These are phyloP conservation scores for Pseudohalonectria lignicola DNA, from an alignment of 2,329 filamentous ascomycete genomes.

Conservation along the genomic window DNA sequence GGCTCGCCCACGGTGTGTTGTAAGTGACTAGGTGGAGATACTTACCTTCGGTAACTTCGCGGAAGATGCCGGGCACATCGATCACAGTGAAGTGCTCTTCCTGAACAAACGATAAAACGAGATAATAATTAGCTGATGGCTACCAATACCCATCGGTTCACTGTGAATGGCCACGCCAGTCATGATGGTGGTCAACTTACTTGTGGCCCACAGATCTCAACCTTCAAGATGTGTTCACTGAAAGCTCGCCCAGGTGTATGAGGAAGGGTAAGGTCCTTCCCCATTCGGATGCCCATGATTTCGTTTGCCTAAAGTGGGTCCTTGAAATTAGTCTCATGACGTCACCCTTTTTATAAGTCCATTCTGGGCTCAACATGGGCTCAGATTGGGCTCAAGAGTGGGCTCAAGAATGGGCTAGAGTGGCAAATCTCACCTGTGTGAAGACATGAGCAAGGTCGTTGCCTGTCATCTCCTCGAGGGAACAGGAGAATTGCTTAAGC, in stretches of 20 bases:
- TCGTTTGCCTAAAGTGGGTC: neutral
- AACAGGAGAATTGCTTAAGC: slow-evolving; percentile 6
- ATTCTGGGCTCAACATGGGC: too few relatives aligned
- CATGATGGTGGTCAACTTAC: slow-evolving; percentile 11
- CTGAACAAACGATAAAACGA: slow-evolving; percentile 10
- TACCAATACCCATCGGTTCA: too few relatives aligned
- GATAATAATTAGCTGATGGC: too few relatives aligned
- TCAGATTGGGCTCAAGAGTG: too few relatives aligned
- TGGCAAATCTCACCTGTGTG: neutral
- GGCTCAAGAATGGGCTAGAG: too few relatives aligned
- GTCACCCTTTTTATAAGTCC: too few relatives aligned
- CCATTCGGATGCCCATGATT: slow-evolving; percentile 14
- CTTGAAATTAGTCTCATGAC: too few relatives aligned
- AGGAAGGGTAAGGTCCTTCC: too few relatives aligned
- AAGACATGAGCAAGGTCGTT: slow-evolving; percentile 14
- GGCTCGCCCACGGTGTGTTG: too few relatives aligned
- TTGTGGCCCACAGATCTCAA: slow-evolving; percentile 31
- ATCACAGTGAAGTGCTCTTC: slow-evolving; percentile 39
- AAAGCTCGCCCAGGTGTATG: slow-evolving; percentile 25
- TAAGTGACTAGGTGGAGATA: too few relatives aligned
- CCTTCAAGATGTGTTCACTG: slow-evolving; percentile 32
- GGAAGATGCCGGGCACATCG: slow-evolving; percentile 44
- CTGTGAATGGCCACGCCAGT: too few relatives aligned
- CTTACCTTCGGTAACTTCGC: slow-evolving; percentile 21
- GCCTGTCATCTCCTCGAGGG: slow-evolving; percentile 12